phyloP scores from a whole-genome alignment of 306 rosid species.

The Vigna angularis region DNA sequence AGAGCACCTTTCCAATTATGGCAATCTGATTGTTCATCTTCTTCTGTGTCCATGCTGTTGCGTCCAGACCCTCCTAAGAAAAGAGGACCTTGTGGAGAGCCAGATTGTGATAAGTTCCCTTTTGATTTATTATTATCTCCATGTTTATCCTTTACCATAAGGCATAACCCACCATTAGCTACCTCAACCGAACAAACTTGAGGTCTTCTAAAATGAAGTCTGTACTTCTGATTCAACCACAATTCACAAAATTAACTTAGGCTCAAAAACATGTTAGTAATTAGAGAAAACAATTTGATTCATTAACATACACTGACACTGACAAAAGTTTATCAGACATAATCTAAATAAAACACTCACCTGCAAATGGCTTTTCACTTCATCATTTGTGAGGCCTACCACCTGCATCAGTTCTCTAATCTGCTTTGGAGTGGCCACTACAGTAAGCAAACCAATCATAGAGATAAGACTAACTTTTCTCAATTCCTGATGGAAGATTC shows the following conservation, averaged over 20 bases:
- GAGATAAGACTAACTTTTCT: not conserved
- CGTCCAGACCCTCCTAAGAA: slow-evolving; percentile 55
- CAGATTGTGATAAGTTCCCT: slow-evolving; percentile 52
- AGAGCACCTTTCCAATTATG: slow-evolving; percentile 60
- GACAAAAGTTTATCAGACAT: not conserved
- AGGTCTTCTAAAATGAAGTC: slow-evolving; percentile 72
- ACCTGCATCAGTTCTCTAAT: slow-evolving; percentile 86
- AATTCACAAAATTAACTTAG: not conserved
- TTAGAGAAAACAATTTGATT: too few relatives aligned
- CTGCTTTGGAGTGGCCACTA: slow-evolving; percentile 91
- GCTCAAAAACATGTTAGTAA: not conserved
- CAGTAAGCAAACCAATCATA: slow-evolving; percentile 10
- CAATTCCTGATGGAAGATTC: slow-evolving; percentile 15
- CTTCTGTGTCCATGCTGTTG: slow-evolving; percentile 57
- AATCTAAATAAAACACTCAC: slow-evolving; percentile 38
- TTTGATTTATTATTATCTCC: slow-evolving; percentile 52
- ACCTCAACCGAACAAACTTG: slow-evolving; percentile 46
- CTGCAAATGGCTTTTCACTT: slow-evolving; percentile 92
- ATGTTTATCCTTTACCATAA: slow-evolving; percentile 49
- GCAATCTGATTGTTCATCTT: slow-evolving; percentile 77
- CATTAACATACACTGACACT: too few relatives aligned
- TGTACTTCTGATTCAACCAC: slow-evolving; percentile 68
- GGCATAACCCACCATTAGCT: slow-evolving; percentile 42
- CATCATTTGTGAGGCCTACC: slow-evolving; percentile 85
- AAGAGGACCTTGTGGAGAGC: slow-evolving; percentile 71